Percentiles rank a stretch among this genome's conserved stretches.
Evolutionary conservation across 164 flowering plant genomes (phyloP).

Genomic region (Chimonanthus salicifolius): DNA sequence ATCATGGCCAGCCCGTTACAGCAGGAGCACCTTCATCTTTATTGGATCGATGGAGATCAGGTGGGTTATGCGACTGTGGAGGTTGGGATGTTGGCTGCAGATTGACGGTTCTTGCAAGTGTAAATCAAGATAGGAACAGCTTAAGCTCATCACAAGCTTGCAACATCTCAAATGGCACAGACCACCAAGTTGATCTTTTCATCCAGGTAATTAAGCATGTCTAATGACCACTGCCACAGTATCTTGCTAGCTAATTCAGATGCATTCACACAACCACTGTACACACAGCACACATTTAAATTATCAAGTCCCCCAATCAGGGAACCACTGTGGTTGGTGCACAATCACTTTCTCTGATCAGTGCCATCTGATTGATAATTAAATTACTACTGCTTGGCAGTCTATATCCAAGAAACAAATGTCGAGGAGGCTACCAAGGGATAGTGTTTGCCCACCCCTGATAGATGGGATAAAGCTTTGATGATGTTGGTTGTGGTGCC

Average conservation of each 20-base stretch:
- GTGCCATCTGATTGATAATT: too few species aligned
- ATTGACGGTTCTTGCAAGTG: constrained; percentile 42
- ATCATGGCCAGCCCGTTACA: constrained; percentile 60
- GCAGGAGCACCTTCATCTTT: constrained; percentile 65
- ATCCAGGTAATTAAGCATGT: constrained; percentile 42
- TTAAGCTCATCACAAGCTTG: constrained; percentile 14
- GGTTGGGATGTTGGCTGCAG: constrained; percentile 97
- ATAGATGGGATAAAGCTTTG: neutral
- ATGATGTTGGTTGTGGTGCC: neutral
- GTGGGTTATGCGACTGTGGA: constrained; percentile 94
- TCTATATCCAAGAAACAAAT: neutral
- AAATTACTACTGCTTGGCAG: neutral
- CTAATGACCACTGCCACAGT: neutral
- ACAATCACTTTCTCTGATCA: neutral
- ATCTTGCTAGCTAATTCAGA: too few species aligned
- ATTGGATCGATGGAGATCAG: constrained; percentile 75
- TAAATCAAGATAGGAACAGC: constrained; percentile 13
- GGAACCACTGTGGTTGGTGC: too few species aligned
- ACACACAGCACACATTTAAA: too few species aligned
- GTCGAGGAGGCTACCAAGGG: neutral
- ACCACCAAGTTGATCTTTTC: constrained; percentile 43
- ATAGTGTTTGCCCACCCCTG: neutral
- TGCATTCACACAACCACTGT: neutral
- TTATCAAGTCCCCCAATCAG: too few species aligned
- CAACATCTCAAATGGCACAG: constrained; percentile 11